Base-by-base conservation (phyloP, 257 asterid genomes). In the Solanum clarkiae region DNA sequence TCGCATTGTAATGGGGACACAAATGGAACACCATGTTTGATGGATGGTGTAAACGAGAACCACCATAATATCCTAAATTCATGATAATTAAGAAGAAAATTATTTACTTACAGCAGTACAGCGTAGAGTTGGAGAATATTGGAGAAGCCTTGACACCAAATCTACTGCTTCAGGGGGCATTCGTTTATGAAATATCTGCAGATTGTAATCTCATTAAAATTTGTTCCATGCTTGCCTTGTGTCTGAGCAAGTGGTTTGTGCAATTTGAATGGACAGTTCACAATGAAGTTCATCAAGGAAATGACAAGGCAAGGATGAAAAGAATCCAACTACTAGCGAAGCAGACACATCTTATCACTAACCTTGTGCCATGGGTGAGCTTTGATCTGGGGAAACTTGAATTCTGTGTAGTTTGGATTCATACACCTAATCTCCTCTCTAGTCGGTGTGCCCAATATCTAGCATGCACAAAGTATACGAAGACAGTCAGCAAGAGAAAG, bases 311-410 rank as follows among this genome's bases (percentile, higher is more conserved):
- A 42, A 63, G 63, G 42, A 45, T 40, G 10, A 49, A 44, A n/a
- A 59, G 13, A 70, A 77, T 5, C 9, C 5, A 22, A 59, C 14
- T 18, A 15, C 13, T 59, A 57, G 15, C 8, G 66, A 13, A 22
- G 68, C 13, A 49, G 72, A 51, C 36, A 42, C 12, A 84, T 81
- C 71, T 84, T 51, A 71, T 54, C 47, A 90, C 93, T 36, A 68
- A 95, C 99, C 99, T 95, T 95, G 92, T 95, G 97, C 98, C 97
- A 95, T 1, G 99, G 97, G 84, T 92, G 97, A 82, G 99, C 97
- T 91, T 94, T 95, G 80, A 95, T 93, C 85, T 92, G 99, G 85
- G 98, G 99, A 88, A 95, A 94, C 89, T 95, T 94, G 83, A 92
- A 95, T 63, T 95, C 99, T 0, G 87, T 94, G 86, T 95, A 95